phyloP scores from a whole-genome alignment of 2,329 filamentous ascomycete species.

The Thermomyces lanuginosus region DNA sequence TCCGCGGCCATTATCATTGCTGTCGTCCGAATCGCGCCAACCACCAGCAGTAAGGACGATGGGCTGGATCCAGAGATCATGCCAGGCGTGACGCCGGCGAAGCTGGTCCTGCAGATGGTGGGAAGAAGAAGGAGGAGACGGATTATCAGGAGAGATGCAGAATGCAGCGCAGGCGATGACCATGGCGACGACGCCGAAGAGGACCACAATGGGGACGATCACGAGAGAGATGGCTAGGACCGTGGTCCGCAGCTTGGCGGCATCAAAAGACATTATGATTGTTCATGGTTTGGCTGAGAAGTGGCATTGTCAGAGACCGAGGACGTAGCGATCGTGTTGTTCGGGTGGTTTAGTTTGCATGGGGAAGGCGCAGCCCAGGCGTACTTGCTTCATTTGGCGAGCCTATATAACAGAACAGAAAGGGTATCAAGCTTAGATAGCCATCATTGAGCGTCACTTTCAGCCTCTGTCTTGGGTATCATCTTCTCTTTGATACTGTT shows the following conservation, averaged over 20 bases:
- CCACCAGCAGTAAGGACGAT: too few relatives aligned
- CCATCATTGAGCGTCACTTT: too few relatives aligned
- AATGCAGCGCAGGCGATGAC: constrained; percentile 24
- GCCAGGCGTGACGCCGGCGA: too few relatives aligned
- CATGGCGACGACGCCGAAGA: constrained; percentile 23
- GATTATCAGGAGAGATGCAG: too few relatives aligned
- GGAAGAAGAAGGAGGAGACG: constrained; percentile 12
- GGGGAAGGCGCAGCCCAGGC: background rate
- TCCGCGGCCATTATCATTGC: too few relatives aligned
- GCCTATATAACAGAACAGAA: too few relatives aligned
- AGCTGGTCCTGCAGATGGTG: too few relatives aligned
- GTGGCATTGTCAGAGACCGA: constrained; percentile 4
- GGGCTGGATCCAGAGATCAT: too few relatives aligned
- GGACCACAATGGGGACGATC: constrained; percentile 32
- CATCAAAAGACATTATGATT: constrained; percentile 15
- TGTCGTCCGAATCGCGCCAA: too few relatives aligned
- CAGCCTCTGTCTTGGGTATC: constrained; percentile 13
- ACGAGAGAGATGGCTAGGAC: constrained; percentile 30
- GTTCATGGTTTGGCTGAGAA: constrained; percentile 4
- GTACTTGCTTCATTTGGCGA: constrained; percentile 1
- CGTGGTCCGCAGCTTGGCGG: constrained; percentile 19
- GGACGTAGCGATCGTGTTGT: background rate
- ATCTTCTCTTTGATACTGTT: constrained; percentile 22
- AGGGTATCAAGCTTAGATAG: too few relatives aligned
- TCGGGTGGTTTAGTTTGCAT: background rate